Evolutionary conservation across 805 yeast genomes (phyloP), one percentile per base, ranked within the genome.

Genomic region (Nakazawaea laoshanensis): DNA sequence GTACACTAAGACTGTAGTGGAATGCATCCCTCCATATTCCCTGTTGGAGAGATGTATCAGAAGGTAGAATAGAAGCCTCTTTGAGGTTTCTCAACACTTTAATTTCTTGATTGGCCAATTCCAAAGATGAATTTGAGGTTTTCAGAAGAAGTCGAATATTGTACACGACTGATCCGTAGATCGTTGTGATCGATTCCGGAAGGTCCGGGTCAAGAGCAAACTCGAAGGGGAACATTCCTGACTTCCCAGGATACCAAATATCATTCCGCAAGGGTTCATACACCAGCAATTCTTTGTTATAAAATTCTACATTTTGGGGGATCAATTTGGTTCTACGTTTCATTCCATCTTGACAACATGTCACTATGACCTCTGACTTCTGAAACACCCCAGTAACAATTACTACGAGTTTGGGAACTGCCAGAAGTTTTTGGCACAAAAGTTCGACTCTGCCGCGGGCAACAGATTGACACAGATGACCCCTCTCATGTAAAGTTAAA

Each of bases 21-120:
- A 48, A 33, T 25, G 53, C 31, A 21, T 52, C 38, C 43, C 59
- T 46, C 61, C 61, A 55, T 26, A 42, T 49, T 6, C 59, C 61
- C 28, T 33, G 28, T 4, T 27, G 32, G 11, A 33, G 23, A 5
- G 23, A 23, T 4, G 27, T 15, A 11, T 33, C 36, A n/a, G 18
- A 23, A 6, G 18, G 16, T 13, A 22, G 14, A 18, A 17, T 12
- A 5, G 32, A 33, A 2, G 21, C 11, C 10, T 21, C 30, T 3
- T 24, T 14, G 11, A 22, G n/a, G 6, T 18, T 23, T 9, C 36
- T 27, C 21, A 33, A 20, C 4, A 33, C 28, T 17, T 19, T 21
- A n/a, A 33, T n/a, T 18, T 27, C 24, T 9, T 30, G 14, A 13
- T 4, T 6, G 15, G 16, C 18, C 18, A 29, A 10, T 15, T 12